Base-by-base conservation (phyloP, 2,329 filamentous ascomycete species). In the Drechmeria coniospora region DNA sequence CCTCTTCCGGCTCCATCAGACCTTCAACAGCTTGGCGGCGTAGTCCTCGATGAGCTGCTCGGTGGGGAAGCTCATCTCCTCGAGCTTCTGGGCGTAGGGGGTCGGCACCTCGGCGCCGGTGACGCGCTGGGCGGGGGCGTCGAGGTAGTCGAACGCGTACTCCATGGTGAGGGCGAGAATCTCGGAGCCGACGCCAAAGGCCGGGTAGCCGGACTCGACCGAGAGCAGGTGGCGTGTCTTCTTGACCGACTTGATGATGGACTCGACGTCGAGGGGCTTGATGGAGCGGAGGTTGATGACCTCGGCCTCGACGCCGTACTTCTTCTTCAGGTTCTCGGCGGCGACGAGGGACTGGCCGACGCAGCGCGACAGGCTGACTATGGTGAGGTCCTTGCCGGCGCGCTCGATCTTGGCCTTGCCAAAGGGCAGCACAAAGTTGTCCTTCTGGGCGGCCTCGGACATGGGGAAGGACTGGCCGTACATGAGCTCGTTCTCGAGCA, bases 341-440 rank as follows among this genome's bases (percentile, higher is more conserved):
- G 87, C 90, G 27, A 74, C 63, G 33, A 98, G 69, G 39, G 80
- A 79, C 61, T 92, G 87, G 39, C 90, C 90, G 38, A 98, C 90
- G 54, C 82, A 93, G 54, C 90, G 84, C 40, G 90, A 95, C 35
- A 94, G 70, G 27, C 86, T 78, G 38, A 98, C 87, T 37, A 98
- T 82, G 50, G 90, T 98, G 42, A 98, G 63, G 54, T 98, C 90
- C 63, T 87, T 94, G 57, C 90, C 90, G 36, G 75, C 65, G 47
- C 90, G 86, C 68, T 98, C 90, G 50, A 98, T 81, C 75, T 98
- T 98, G 59, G 90, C 90, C 69, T 98, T 98, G 56, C 90, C 90
- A 53, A 98, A 84, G 42, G 90, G 90, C 44, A 98, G 60, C 45
- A 98, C 87, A 47, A 95, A 98, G 61, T 98, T 90, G 54, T 82